A percentile compares a stretch with the other conserved stretches of the same genome.
Conservation (phyloP, 2,329 filamentous ascomycete species). For the Ceratocystis albifundus region DNA sequence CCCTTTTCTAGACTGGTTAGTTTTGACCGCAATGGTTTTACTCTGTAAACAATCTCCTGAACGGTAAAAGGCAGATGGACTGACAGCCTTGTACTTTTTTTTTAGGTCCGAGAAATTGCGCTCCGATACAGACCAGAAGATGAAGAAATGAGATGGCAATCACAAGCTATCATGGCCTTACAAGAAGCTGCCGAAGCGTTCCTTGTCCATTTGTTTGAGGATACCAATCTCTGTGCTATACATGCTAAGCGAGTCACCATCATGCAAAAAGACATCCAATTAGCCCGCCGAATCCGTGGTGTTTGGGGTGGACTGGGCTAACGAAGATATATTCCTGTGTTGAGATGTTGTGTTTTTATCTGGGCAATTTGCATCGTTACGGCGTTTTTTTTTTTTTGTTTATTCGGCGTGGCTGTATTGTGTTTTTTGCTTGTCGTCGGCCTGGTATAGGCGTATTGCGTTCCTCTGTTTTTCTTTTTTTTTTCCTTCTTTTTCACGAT, state of each 20-base stretch:
- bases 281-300: conserved; percentile 69
- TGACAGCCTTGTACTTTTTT: conserved; percentile 22
- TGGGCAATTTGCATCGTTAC: not conserved
- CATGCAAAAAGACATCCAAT: conserved; percentile 95
- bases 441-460: conserved; percentile 16
- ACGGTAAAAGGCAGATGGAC: not conserved
- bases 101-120: conserved; percentile 59
- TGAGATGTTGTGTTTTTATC: not conserved
- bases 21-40: conserved; percentile 14
- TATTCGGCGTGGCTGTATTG: not conserved
- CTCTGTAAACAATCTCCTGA: not conserved
- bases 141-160: conserved; percentile 82
- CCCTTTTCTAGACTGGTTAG: conserved; percentile 65
- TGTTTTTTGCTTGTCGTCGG: conserved; percentile 3
- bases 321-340: conserved; percentile 25
- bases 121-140: conserved; percentile 49
- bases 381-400: not conserved
- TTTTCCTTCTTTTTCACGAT: not conserved
- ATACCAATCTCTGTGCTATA: conserved; percentile 90
- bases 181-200: conserved; percentile 97
- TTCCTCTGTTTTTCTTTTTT: not conserved
- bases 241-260: conserved; percentile 95
- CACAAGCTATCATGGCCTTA: conserved; percentile 80
- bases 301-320: conserved; percentile 60
- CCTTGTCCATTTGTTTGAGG: conserved; percentile 90